phyloP scores from a whole-genome alignment of 169 alveolate species.

The Plasmodium coatneyi region DNA sequence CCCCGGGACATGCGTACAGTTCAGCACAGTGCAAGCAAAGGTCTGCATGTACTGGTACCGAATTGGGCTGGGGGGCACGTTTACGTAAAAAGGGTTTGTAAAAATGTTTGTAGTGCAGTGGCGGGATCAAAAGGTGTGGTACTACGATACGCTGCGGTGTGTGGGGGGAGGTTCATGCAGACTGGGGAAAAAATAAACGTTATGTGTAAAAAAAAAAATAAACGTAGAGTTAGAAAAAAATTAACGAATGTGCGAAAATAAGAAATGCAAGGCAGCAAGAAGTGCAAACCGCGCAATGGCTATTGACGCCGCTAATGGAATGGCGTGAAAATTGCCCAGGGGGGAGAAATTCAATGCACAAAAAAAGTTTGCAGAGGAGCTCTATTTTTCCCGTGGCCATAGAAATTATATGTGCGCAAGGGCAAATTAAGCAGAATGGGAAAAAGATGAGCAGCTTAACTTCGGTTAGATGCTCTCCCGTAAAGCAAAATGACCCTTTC shows the following conservation, averaged over 20 bases:
- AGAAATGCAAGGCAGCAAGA: not conserved
- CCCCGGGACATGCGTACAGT: not conserved
- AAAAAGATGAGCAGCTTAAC: not conserved
- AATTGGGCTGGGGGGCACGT: not conserved
- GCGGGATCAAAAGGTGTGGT: not conserved
- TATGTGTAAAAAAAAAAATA: not conserved
- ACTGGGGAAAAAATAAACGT: not conserved
- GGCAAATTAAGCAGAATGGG: not conserved
- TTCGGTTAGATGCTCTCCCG: not conserved
- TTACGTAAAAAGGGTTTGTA: not conserved
- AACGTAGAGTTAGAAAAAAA: not conserved
- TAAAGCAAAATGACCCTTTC: not conserved
- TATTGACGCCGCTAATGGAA: not conserved
- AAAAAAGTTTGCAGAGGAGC: not conserved
- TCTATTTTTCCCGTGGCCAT: not conserved
- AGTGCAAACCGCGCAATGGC: not conserved
- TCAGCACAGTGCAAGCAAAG: not conserved
- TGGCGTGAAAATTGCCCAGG: not conserved
- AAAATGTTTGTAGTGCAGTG: not conserved
- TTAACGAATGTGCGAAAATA: not conserved
- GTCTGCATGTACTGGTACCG: not conserved
- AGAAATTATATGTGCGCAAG: not conserved
- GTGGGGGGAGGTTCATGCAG: not conserved
- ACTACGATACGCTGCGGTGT: not conserved
- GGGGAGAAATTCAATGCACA: not conserved